Evolutionary conservation across 2,329 filamentous ascomycete genomes (phyloP).

Genomic region (Fusarium sp.): DNA sequence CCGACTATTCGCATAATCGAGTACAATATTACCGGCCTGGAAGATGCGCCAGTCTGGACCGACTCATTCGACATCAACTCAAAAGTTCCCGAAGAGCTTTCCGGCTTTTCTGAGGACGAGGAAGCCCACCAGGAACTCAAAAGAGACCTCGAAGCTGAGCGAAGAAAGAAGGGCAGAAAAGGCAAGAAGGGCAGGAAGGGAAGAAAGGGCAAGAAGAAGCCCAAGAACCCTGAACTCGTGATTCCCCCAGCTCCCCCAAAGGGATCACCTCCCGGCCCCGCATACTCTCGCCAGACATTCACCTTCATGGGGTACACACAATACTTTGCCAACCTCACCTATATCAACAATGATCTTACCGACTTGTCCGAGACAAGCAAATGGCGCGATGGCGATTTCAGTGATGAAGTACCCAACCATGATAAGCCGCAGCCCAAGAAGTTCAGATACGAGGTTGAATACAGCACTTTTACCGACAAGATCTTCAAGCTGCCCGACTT

Average conservation of each 20-base stretch:
- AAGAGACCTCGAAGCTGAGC: conserved; percentile 40
- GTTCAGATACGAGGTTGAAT: conserved; percentile 84
- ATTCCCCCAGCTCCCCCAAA: conserved; percentile 78
- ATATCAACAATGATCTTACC: conserved; percentile 78
- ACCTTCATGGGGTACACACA: conserved; percentile 85
- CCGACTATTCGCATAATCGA: conserved; percentile 90
- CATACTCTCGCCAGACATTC: conserved; percentile 86
- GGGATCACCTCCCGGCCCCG: conserved; percentile 80
- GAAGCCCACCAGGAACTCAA: conserved; percentile 42
- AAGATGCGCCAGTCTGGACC: conserved; percentile 60
- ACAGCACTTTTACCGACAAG: conserved; percentile 81
- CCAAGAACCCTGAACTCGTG: conserved; percentile 67
- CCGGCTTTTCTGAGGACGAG: conserved; percentile 33
- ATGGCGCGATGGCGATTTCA: conserved; percentile 73
- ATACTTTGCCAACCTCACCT: conserved; percentile 93
- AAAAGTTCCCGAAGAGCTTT: conserved; percentile 2
- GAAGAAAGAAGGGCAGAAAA: conserved; percentile 48
- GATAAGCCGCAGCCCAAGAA: conserved; percentile 66
- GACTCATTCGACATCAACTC: conserved; percentile 42
- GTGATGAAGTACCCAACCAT: conserved; percentile 61
- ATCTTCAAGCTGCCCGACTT: conserved; percentile 81
- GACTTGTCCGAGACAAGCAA: conserved; percentile 49
- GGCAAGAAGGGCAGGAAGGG: conserved; percentile 56
- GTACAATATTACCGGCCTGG: conserved; percentile 88
- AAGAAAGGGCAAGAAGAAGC: conserved; percentile 55